These are phyloP conservation scores for Epichloe scottii DNA, from an alignment of 2,329 filamentous ascomycete species.

Conservation along the genomic window DNA sequence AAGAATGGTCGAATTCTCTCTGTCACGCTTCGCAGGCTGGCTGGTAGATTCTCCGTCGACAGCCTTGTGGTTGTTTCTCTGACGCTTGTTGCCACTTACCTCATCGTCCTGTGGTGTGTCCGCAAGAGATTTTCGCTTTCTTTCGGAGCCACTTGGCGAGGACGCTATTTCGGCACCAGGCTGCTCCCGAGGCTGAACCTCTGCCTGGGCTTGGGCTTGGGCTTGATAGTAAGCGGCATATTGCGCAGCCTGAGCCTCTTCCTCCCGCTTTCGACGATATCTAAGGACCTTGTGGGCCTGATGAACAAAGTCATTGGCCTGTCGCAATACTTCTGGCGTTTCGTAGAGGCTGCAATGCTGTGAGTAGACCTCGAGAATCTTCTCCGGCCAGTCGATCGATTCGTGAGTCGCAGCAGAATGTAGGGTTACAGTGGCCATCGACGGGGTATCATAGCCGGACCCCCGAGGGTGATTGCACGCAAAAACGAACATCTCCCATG, in stretches of 20 bases:
- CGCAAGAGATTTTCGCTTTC: slow-evolving; percentile 56
- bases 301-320: slow-evolving; percentile 60
- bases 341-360: slow-evolving; percentile 87
- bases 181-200: slow-evolving; percentile 12
- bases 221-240: slow-evolving; percentile 28
- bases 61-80: slow-evolving; percentile 33
- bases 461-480: slow-evolving; percentile 36
- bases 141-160: slow-evolving; percentile 42
- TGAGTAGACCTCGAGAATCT: slow-evolving; percentile 59
- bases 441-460: slow-evolving; percentile 42
- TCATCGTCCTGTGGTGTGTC: slow-evolving; percentile 25
- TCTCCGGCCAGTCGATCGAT: slow-evolving; percentile 65
- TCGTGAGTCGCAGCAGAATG: slow-evolving; percentile 52
- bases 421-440: slow-evolving; percentile 63
- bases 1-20: slow-evolving; percentile 79
- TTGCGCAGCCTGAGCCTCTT: slow-evolving; percentile 42
- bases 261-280: slow-evolving; percentile 54
- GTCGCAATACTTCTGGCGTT: slow-evolving; percentile 59
- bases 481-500: slow-evolving; percentile 72
- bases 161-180: slow-evolving; percentile 10
- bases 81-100: slow-evolving; percentile 53
- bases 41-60: slow-evolving; percentile 11
- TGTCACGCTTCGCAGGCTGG: slow-evolving; percentile 56
- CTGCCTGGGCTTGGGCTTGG: neutral
- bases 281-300: slow-evolving; percentile 52